phyloP scores from a whole-genome alignment of 139 green algal species.

The Chlorella sorokiniana region DNA sequence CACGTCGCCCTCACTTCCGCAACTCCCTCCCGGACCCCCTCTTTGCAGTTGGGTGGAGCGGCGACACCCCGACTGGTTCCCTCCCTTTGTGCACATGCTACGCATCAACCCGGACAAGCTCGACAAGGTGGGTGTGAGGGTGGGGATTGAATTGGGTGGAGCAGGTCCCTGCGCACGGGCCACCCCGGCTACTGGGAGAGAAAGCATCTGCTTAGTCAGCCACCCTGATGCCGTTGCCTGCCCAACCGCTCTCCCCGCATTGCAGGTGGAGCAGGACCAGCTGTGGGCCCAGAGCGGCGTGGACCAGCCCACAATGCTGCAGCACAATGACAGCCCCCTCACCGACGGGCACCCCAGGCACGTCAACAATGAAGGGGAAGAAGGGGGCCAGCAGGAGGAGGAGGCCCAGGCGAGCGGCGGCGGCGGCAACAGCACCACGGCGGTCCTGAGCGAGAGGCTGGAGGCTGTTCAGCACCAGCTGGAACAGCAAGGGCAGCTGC shows the following conservation, averaged over 20 bases:
- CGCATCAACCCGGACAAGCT: constrained; percentile 37
- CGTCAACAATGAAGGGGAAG: no score
- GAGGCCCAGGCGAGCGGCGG: no score
- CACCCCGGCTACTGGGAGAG: no score
- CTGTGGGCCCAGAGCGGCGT: constrained; percentile 1
- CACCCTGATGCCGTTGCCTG: background rate
- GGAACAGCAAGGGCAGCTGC: no score
- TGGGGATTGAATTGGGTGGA: no score
- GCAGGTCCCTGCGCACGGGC: no score
- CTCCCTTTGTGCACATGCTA: constrained; percentile 36
- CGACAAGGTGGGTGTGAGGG: constrained; percentile 3
- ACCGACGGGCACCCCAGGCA: no score
- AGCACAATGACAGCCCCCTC: background rate
- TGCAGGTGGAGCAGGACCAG: constrained; percentile 19
- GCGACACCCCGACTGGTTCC: constrained; percentile 26
- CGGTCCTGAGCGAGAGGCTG: no score
- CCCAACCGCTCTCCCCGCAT: background rate
- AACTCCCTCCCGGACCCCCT: background rate
- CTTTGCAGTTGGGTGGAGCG: constrained; percentile 18
- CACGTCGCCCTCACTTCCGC: background rate
- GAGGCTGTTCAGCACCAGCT: no score
- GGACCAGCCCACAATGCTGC: constrained; percentile 15
- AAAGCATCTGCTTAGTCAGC: no score
- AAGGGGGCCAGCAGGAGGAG: no score
- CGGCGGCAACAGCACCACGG: no score